Evolutionary conservation across 2,329 filamentous ascomycete species (phyloP).

Genomic region (Penicillium sclerotiorum): DNA sequence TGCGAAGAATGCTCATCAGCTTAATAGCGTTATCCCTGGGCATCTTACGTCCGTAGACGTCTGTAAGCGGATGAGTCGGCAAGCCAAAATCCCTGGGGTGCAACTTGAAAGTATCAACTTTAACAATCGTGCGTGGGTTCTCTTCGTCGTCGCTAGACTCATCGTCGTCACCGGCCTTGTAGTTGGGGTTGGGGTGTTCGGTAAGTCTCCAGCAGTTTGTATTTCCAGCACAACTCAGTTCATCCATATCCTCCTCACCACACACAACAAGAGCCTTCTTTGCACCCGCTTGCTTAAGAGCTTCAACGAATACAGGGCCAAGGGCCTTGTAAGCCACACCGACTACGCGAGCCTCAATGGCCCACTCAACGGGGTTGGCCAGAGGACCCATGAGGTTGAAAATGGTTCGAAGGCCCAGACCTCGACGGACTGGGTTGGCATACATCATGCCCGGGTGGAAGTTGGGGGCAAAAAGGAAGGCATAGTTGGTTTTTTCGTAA

Average conservation of each 20-base stretch:
- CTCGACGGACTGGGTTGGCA: slow-evolving; percentile 80
- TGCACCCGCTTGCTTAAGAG: slow-evolving; percentile 72
- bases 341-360: slow-evolving; percentile 87
- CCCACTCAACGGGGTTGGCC: slow-evolving; percentile 82
- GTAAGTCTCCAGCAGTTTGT: slow-evolving; percentile 86
- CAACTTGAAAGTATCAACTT: slow-evolving; percentile 76
- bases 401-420: slow-evolving; percentile 91
- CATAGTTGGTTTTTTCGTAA: slow-evolving; percentile 83
- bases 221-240: slow-evolving; percentile 86
- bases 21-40: slow-evolving; percentile 87
- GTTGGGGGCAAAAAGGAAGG: slow-evolving; percentile 91
- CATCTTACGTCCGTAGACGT: slow-evolving; percentile 82
- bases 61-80: slow-evolving; percentile 68
- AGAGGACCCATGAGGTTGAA: slow-evolving; percentile 96
- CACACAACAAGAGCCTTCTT: slow-evolving; percentile 89
- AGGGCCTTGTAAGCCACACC: slow-evolving; percentile 87
- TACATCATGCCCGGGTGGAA: slow-evolving; percentile 96
- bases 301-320: slow-evolving; percentile 85
- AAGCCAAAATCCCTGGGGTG: slow-evolving; percentile 87
- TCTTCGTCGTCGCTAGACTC: slow-evolving; percentile 42
- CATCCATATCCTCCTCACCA: slow-evolving; percentile 91
- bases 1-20: slow-evolving; percentile 72
- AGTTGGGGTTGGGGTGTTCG: slow-evolving; percentile 52
- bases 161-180: slow-evolving; percentile 42
- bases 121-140: slow-evolving; percentile 49